Percentiles rank a stretch among this genome's conserved stretches.
These are phyloP conservation scores for Ogataea haglerorum DNA, from an alignment of 805 yeast genomes.

Conservation along the genomic window DNA sequence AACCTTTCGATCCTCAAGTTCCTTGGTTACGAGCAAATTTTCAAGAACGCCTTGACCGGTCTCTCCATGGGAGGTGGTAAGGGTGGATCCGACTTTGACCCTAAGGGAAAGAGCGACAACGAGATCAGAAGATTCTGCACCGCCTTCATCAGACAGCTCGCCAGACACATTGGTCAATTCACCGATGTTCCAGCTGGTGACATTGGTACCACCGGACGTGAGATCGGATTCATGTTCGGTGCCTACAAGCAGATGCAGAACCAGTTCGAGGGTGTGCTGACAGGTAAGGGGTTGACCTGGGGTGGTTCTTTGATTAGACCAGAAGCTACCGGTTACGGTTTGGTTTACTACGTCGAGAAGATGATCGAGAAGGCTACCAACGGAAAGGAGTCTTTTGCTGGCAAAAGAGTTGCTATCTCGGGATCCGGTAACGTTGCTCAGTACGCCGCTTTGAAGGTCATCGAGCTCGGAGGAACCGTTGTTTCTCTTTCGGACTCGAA, in stretches of 20 bases:
- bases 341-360: slow-evolving; percentile 94
- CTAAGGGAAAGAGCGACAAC: slow-evolving; percentile 87
- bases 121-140: slow-evolving; percentile 97
- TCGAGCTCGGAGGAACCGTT: slow-evolving; percentile 95
- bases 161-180: slow-evolving; percentile 94
- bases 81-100: slow-evolving; percentile 98
- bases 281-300: slow-evolving; percentile 98
- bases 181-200: slow-evolving; percentile 99
- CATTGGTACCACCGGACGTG: slow-evolving; percentile 97
- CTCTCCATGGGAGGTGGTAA: slow-evolving; percentile 99
- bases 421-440: slow-evolving; percentile 99
- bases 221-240: slow-evolving; percentile 92
- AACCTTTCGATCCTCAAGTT: slow-evolving; percentile 93
- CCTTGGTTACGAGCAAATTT: slow-evolving; percentile 97
- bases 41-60: slow-evolving; percentile 97
- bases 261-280: slow-evolving; percentile 94
- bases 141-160: slow-evolving; percentile 92
- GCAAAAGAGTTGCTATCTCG: slow-evolving; percentile 93
- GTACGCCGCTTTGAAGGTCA: slow-evolving; percentile 95
- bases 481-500: slow-evolving; percentile 92
- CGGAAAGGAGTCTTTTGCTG: slow-evolving; percentile 86
- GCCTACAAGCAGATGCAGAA: slow-evolving; percentile 91
- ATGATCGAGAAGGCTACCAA: slow-evolving; percentile 91
- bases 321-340: slow-evolving; percentile 99
- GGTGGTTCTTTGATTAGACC: slow-evolving; percentile 99